Base-by-base conservation (phyloP, 164 flowering plant genomes). In the Euptelea pleiosperma region DNA sequence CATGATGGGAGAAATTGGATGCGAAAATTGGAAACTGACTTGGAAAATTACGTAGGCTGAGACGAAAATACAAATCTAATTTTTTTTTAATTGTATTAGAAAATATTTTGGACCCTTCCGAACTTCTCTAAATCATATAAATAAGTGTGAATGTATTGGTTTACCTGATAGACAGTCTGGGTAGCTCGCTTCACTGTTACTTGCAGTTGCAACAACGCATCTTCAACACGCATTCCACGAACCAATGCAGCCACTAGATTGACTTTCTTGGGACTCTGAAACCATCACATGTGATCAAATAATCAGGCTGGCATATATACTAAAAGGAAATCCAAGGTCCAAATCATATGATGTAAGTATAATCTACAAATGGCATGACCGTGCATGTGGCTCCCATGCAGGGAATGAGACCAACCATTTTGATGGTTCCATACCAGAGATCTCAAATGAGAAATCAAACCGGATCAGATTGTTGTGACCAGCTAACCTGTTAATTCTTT, bases 201-300 rank as follows among this genome's bases (percentile, higher is more conserved):
- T 72, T 93, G 96, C 68, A 93, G 70, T 76, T 93, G 99, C 79
- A 90, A 50, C 31, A 90, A 57, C 47, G 99, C 99, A 80, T 93
- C 97, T 77, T 93, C 95, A 60, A 90, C 97, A 36, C 91, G 99
- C 99, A 90, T 93, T 40, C 99, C 97, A 66, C 99, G 91, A 61
- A 93, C 92, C 61, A 93, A 76, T 30, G 84, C 82, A 73, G 97
- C 99, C 62, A 90, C 97, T 69, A 93, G 71, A 71, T 90, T 90
- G 62, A 93, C 76, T 80, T 93, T 93, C 68, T 88, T 90, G n/a
- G 97, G 97, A 71, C 99, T 93, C 97, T 93, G 72, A 58, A 71
- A 55, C 42, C 50, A 56, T 37, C 51, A 35, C 36, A 46, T 16
- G 19, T 33, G 9, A 8, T 19, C 15, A 16, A 30, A 35, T 47